Conservation (phyloP, 768 basidiomycete genomes). For the Pleurotus tuoliensis region DNA sequence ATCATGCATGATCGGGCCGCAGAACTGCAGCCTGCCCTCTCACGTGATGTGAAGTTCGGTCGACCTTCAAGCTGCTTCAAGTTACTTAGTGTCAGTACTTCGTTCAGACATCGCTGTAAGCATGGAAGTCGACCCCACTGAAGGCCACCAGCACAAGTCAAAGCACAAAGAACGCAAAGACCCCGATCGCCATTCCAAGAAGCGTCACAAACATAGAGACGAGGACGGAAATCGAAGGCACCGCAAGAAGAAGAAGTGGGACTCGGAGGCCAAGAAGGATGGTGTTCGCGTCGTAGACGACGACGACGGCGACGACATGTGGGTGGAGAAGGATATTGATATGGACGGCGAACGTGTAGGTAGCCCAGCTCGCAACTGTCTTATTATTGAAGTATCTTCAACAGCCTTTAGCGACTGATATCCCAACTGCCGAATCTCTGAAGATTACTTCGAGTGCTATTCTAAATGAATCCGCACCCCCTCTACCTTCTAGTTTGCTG, state of each 20-base stretch:
- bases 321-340: conserved; percentile 86
- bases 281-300: conserved; percentile 60
- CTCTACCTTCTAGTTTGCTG: conserved; percentile 41
- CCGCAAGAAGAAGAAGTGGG: conserved; percentile 4
- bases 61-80: too few relatives aligned
- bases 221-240: neutral
- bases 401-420: conserved; percentile 65
- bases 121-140: neutral
- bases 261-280: neutral
- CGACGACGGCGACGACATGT: conserved; percentile 68
- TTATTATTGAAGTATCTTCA: conserved; percentile 8
- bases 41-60: too few relatives aligned
- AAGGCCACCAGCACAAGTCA: neutral
- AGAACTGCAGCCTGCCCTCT: too few relatives aligned
- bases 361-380: conserved; percentile 11
- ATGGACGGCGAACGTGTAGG: conserved; percentile 72
- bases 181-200: neutral
- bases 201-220: conserved; percentile 2
- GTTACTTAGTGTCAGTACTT: too few relatives aligned
- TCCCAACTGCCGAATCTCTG: conserved; percentile 66
- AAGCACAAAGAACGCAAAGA: neutral
- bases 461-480: conserved; percentile 36
- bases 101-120: too few relatives aligned
- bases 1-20: too few relatives aligned
- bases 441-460: conserved; percentile 61